Conservation (phyloP, 2,329 filamentous ascomycete genomes). For the Aphanocladium album region DNA sequence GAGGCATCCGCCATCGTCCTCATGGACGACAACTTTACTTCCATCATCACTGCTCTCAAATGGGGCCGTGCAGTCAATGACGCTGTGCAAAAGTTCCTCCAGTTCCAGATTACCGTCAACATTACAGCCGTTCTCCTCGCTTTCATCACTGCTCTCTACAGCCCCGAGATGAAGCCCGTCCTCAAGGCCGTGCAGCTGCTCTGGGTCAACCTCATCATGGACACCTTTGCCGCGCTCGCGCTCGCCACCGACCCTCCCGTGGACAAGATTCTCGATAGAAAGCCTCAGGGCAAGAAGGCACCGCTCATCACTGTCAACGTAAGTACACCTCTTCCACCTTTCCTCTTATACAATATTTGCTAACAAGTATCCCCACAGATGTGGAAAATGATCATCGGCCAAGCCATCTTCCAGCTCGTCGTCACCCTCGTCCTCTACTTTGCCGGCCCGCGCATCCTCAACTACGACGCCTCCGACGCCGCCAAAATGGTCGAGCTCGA, state of each 20-base stretch:
- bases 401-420: slow-evolving; percentile 56
- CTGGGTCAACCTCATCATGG: slow-evolving; percentile 62
- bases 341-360: not conserved
- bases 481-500: slow-evolving; percentile 45
- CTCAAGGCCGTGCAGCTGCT: slow-evolving; percentile 56
- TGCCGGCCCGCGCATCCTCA: slow-evolving; percentile 50
- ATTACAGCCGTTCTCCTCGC: slow-evolving; percentile 56
- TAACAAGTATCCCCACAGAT: slow-evolving; percentile 30
- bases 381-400: slow-evolving; percentile 63
- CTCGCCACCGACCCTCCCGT: slow-evolving; percentile 60
- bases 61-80: slow-evolving; percentile 62
- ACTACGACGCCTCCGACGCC: slow-evolving; percentile 41
- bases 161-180: slow-evolving; percentile 45
- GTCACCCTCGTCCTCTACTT: slow-evolving; percentile 58
- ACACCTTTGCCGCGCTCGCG: slow-evolving; percentile 62
- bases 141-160: slow-evolving; percentile 53
- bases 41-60: slow-evolving; percentile 56
- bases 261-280: slow-evolving; percentile 50
- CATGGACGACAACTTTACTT: slow-evolving; percentile 56
- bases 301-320: slow-evolving; percentile 62
- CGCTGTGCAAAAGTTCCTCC: slow-evolving; percentile 59
- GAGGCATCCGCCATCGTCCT: slow-evolving; percentile 59
- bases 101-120: slow-evolving; percentile 61
- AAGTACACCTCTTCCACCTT: not conserved
- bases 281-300: slow-evolving; percentile 56